Base-by-base conservation (phyloP, 1,139 yeast genomes). In the Suhomyces taliae region DNA sequence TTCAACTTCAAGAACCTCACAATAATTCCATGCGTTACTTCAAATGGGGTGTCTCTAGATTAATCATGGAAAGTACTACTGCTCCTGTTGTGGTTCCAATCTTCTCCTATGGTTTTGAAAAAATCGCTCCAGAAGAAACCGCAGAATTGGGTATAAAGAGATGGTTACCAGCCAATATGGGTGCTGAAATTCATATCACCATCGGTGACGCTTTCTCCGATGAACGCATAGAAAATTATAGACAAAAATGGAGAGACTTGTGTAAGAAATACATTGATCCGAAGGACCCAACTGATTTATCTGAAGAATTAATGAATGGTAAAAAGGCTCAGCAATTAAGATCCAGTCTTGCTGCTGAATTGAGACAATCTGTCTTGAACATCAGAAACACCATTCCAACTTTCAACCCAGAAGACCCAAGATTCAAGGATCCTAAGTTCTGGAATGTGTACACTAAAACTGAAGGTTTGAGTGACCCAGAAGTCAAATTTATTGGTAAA, bases 31-130 rank as follows among this genome's bases (percentile, higher is more conserved):
- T 93, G 91, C 74, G 97, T 52, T 93, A 89, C 65, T 93, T 93
- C 74, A 87, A 90, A 62, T 93, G 99, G 99, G 99, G 99, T 0
- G 83, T 90, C 1, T 79, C 96, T 3, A 76, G 99, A 55, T 65
- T 91, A 55, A 76, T 93, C 5, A 69, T 93, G 46, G 99, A 93
- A 65, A 76, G 95, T 12, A 84, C 95, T 0, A 77, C 81, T 51
- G 83, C 95, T 0, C 99, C 99, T 0, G 81, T 90, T 2, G 81
- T 93, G 15, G 82, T 93, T n/a, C 99, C 99, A 0, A 85, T 93
- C 26, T 93, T 86, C 60, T 72, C 90, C 4, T 79, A 83, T 46
- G 99, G 99, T 0, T 86, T 93, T 59, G 97, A 93, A 59, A 82
- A 86, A 59, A 79, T 91, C 15, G 86, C 88, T 19, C 96, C 98